phyloP scores from a whole-genome alignment of 2,329 filamentous ascomycete species.

The Penicillium sp. region DNA sequence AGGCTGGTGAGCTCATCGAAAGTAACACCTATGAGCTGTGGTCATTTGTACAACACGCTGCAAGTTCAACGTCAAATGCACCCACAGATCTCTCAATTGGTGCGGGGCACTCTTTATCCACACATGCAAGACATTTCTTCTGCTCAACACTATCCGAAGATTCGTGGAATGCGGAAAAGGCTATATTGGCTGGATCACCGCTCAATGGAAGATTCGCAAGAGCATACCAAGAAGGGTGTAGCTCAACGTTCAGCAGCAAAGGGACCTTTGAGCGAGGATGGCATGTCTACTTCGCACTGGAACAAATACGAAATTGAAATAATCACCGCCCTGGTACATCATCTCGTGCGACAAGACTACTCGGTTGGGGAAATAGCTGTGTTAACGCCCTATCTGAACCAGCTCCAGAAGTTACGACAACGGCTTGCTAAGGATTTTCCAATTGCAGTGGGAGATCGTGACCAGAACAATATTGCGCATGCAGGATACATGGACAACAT shows the following conservation, averaged over 20 bases:
- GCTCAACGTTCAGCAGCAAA: too few relatives aligned
- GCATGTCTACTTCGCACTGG: slow-evolving; percentile 44
- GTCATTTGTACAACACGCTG: slow-evolving; percentile 47
- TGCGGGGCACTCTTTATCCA: slow-evolving; percentile 52
- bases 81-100: slow-evolving; percentile 60
- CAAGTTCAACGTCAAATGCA: slow-evolving; percentile 67
- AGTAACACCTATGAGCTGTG: slow-evolving; percentile 11
- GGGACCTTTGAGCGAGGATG: slow-evolving; percentile 11
- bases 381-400: slow-evolving; percentile 62
- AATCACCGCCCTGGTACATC: slow-evolving; percentile 61
- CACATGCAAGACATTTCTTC: slow-evolving; percentile 59
- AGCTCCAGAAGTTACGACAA: slow-evolving; percentile 50
- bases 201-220: slow-evolving; percentile 37
- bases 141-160: slow-evolving; percentile 40
- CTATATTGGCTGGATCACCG: slow-evolving; percentile 57
- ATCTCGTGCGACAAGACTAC: slow-evolving; percentile 70
- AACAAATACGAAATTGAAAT: slow-evolving; percentile 64
- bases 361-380: slow-evolving; percentile 65
- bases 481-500: slow-evolving; percentile 35
- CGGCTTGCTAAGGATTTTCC: slow-evolving; percentile 52
- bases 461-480: slow-evolving; percentile 55
- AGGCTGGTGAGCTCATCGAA: slow-evolving; percentile 42
- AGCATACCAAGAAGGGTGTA: neutral
- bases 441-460: slow-evolving; percentile 65
- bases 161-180: slow-evolving; percentile 50